These are phyloP conservation scores for Penicillium sclerotiorum DNA, from an alignment of 2,329 filamentous ascomycete genomes.

Conservation along the genomic window DNA sequence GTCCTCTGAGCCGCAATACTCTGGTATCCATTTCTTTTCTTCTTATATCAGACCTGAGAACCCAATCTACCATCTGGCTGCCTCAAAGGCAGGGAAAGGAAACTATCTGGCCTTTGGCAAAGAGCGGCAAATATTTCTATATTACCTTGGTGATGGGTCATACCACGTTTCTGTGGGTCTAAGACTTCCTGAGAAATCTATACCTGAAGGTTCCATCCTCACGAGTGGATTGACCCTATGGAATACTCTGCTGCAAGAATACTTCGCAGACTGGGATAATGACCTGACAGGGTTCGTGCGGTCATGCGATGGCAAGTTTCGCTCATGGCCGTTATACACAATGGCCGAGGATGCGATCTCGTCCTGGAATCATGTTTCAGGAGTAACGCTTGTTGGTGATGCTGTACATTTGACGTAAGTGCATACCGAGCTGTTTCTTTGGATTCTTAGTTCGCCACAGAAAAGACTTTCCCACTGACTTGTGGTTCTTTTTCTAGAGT, in stretches of 20 bases:
- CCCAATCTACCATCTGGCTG: not conserved
- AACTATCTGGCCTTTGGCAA: not conserved
- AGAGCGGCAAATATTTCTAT: not conserved
- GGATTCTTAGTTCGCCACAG: too few species aligned
- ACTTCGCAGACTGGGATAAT: not conserved
- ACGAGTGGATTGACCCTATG: too few species aligned
- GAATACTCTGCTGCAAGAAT: not conserved
- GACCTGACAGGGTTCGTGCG: not conserved
- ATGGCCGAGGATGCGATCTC: not conserved
- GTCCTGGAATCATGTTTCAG: not conserved
- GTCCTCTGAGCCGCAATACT: not conserved
- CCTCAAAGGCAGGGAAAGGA: not conserved
- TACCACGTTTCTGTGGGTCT: not conserved
- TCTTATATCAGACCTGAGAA: not conserved
- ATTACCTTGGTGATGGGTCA: not conserved
- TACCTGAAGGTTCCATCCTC: not conserved
- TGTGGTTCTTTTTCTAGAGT: not conserved
- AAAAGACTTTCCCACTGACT: not conserved
- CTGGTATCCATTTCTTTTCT: not conserved
- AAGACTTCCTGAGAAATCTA: not conserved
- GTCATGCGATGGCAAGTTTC: not conserved
- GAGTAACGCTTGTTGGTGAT: not conserved
- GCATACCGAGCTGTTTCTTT: not conserved
- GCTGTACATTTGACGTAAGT: not conserved
- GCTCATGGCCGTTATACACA: not conserved